Conservation (phyloP, 345 rosid species). For the Draba incana region DNA sequence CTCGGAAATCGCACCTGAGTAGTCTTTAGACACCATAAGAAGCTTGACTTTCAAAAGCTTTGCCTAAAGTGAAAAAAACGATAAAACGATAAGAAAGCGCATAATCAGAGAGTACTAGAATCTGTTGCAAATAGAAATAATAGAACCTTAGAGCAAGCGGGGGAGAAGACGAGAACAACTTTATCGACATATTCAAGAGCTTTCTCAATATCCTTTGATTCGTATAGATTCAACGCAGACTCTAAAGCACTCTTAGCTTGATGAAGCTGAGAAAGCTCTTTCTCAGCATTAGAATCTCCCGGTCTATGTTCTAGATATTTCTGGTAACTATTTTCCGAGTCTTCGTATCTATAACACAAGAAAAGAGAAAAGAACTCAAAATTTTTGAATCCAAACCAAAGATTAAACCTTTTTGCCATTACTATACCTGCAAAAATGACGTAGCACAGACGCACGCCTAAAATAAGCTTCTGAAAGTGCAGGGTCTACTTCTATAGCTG, state of each 20-base stretch:
- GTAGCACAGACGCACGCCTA: slow-evolving; percentile 77
- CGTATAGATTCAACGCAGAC: slow-evolving; percentile 64
- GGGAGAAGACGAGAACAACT: slow-evolving; percentile 94
- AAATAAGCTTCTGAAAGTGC: slow-evolving; percentile 83
- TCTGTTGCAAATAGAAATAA: not conserved
- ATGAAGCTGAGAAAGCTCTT: slow-evolving; percentile 87
- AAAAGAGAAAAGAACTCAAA: not conserved
- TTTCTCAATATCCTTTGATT: slow-evolving; percentile 69
- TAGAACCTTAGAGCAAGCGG: slow-evolving; percentile 84
- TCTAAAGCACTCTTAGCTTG: slow-evolving; percentile 91
- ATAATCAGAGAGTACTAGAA: not conserved
- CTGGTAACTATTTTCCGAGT: slow-evolving; percentile 72
- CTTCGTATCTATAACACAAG: slow-evolving; percentile 73
- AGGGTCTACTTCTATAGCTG: slow-evolving; percentile 94
- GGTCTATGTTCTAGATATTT: slow-evolving; percentile 72
- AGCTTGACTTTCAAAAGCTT: slow-evolving; percentile 80
- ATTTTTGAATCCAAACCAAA: slow-evolving; percentile 1
- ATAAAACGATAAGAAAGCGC: slow-evolving; percentile 7
- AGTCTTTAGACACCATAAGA: slow-evolving; percentile 71
- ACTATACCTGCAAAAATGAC: slow-evolving; percentile 86
- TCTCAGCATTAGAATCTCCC: slow-evolving; percentile 71
- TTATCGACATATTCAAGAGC: slow-evolving; percentile 81
- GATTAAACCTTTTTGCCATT: not conserved
- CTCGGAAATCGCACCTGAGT: slow-evolving; percentile 81
- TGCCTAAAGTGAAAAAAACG: slow-evolving; percentile 53